These are phyloP conservation scores for Phytophthora uliginosa DNA, from an alignment of 352 stramenopile genomes.

Conservation along the genomic window DNA sequence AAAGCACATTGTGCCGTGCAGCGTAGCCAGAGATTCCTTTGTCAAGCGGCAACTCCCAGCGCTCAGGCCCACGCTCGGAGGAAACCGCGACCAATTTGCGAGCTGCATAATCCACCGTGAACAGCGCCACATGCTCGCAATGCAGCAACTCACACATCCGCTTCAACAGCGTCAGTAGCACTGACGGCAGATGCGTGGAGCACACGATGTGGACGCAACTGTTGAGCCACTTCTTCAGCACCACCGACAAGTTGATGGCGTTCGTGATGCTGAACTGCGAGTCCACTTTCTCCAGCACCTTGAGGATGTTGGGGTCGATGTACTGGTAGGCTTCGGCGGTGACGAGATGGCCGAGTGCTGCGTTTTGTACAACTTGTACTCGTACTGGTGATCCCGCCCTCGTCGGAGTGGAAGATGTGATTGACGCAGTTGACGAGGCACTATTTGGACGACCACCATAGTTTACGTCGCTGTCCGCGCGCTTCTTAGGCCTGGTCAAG, in stretches of 20 bases:
- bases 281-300: conserved; percentile 86
- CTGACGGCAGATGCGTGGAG: conserved; percentile 54
- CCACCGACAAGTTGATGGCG: conserved; percentile 69
- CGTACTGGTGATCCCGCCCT: conserved; percentile 16
- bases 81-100: conserved; percentile 49
- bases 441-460: conserved; percentile 22
- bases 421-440: conserved; percentile 29
- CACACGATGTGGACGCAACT: conserved; percentile 68
- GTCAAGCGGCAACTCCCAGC: conserved; percentile 75
- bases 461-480: conserved; percentile 4
- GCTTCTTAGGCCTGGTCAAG: conserved; percentile 18
- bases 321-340: conserved; percentile 66
- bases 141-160: conserved; percentile 72
- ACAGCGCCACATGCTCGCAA: conserved; percentile 77
- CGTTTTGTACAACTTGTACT: conserved; percentile 15
- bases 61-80: conserved; percentile 52
- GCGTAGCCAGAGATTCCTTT: conserved; percentile 76
- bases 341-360: conserved; percentile 40
- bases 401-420: conserved; percentile 28
- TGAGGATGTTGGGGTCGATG: conserved; percentile 85
- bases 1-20: conserved; percentile 59
- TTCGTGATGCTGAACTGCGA: conserved; percentile 89
- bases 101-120: conserved; percentile 58
- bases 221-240: conserved; percentile 85
- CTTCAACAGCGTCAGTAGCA: conserved; percentile 55